Percentiles rank a stretch among this genome's conserved stretches.
Evolutionary conservation across 2,329 filamentous ascomycete species (phyloP).

Genomic region (Ophiostoma pallidulum): DNA sequence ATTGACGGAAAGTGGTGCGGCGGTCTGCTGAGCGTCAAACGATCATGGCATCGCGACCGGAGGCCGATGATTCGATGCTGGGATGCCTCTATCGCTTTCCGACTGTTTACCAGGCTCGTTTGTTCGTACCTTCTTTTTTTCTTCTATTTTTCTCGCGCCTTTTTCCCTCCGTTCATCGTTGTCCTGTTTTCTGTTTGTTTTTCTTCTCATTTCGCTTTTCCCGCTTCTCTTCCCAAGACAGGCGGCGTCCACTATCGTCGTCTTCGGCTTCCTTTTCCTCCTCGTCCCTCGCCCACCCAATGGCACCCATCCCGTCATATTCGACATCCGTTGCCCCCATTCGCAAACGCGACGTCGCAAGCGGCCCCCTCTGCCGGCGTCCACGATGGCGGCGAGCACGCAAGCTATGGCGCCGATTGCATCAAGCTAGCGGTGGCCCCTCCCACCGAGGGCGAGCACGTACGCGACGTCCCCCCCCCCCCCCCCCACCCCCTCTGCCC

Average conservation of each 20-base stretch:
- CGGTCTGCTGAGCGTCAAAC: too few relatives aligned
- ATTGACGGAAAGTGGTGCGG: too few relatives aligned
- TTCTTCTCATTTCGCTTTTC: background rate
- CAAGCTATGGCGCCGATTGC: conserved; percentile 12
- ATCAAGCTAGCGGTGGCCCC: too few relatives aligned
- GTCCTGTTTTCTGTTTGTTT: background rate
- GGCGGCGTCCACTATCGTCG: too few relatives aligned
- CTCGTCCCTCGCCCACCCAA: background rate
- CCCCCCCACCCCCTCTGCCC: too few relatives aligned
- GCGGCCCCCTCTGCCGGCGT: conserved; percentile 2
- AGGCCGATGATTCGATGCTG: too few relatives aligned
- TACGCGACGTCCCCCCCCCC: too few relatives aligned
- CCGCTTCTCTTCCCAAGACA: background rate
- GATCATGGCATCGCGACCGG: too few relatives aligned
- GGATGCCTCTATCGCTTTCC: too few relatives aligned
- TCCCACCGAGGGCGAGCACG: too few relatives aligned
- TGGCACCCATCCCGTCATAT: background rate
- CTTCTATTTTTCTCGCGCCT: background rate
- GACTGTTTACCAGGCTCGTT: too few relatives aligned
- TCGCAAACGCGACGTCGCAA: conserved; percentile 10
- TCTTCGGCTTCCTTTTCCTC: background rate
- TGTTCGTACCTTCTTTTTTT: background rate
- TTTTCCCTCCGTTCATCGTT: too few relatives aligned
- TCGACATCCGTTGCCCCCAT: conserved; percentile 9
- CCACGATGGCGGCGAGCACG: conserved; percentile 12